Percentiles rank a stretch among this genome's conserved stretches.
phyloP scores from a whole-genome alignment of 2,329 filamentous ascomycete genomes.

The Ceratocystis ficicola region DNA sequence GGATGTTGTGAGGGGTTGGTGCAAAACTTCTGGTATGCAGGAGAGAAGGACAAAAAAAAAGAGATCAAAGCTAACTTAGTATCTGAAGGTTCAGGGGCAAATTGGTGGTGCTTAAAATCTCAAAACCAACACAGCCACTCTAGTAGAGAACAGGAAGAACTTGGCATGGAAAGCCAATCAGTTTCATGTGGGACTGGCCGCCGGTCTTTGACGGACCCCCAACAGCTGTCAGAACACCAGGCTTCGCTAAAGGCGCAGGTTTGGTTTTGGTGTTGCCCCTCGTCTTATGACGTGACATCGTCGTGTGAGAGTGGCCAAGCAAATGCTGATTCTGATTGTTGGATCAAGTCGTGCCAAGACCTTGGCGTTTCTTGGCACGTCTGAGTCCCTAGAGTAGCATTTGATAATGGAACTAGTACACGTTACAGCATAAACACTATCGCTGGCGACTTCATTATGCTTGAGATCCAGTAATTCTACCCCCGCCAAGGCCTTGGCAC shows the following conservation, averaged over 20 bases:
- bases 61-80: not conserved
- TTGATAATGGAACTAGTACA: not conserved
- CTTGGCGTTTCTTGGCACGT: conserved; percentile 18
- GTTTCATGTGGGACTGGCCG: not conserved
- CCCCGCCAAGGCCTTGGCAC: conserved; percentile 22
- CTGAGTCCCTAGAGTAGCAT: not conserved
- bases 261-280: not conserved
- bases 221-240: not conserved
- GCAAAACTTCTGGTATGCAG: not conserved
- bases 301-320: not conserved
- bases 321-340: conserved; percentile 9
- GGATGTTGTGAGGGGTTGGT: not conserved
- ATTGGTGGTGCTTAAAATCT: not conserved
- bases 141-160: not conserved
- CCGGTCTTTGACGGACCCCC: not conserved
- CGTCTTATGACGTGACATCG: conserved; percentile 10
- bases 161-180: not conserved
- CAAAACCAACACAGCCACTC: not conserved
- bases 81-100: not conserved
- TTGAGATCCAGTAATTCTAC: conserved; percentile 14
- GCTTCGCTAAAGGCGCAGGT: not conserved
- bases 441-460: not conserved
- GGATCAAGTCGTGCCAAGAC: conserved; percentile 18
- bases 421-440: not conserved
- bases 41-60: not conserved